These are phyloP conservation scores for Penicillium sp. DNA, from an alignment of 2,329 filamentous ascomycete species.

Conservation along the genomic window DNA sequence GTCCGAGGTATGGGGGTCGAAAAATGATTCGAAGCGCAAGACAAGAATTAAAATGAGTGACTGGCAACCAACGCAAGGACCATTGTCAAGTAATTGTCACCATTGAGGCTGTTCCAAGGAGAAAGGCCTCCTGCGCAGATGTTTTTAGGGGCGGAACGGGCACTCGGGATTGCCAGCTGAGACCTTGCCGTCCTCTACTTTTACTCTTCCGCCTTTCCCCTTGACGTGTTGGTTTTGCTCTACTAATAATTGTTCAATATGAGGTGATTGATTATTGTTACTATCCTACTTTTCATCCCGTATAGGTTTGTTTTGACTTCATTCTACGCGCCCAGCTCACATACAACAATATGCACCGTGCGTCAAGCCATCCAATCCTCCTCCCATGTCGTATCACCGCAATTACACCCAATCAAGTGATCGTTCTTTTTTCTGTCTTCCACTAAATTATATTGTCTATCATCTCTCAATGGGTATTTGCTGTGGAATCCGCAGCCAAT, in stretches of 20 bases:
- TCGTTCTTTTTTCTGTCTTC: not conserved
- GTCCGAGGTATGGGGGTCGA: not conserved
- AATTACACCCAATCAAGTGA: not conserved
- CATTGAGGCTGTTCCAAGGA: conserved; percentile 5
- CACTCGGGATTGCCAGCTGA: conserved; percentile 1
- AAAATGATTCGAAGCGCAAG: not conserved
- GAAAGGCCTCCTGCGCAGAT: conserved; percentile 3
- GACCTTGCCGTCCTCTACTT: not conserved
- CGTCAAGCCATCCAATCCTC: not conserved
- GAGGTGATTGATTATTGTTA: not conserved
- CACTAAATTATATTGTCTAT: not conserved
- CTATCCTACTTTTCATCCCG: not conserved
- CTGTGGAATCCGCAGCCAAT: not conserved
- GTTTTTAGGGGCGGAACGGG: conserved; percentile 10
- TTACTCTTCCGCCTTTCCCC: not conserved
- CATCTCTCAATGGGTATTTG: not conserved
- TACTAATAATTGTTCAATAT: not conserved
- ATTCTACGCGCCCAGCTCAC: not conserved
- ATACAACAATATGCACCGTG: not conserved
- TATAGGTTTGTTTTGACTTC: not conserved
- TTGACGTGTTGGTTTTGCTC: not conserved
- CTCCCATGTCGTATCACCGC: not conserved
- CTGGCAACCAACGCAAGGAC: not conserved
- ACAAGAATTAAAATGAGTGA: conserved; percentile 2
- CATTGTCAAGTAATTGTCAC: not conserved